Base-by-base conservation (phyloP, 352 stramenopile species). In the Plasmopara muralis region DNA sequence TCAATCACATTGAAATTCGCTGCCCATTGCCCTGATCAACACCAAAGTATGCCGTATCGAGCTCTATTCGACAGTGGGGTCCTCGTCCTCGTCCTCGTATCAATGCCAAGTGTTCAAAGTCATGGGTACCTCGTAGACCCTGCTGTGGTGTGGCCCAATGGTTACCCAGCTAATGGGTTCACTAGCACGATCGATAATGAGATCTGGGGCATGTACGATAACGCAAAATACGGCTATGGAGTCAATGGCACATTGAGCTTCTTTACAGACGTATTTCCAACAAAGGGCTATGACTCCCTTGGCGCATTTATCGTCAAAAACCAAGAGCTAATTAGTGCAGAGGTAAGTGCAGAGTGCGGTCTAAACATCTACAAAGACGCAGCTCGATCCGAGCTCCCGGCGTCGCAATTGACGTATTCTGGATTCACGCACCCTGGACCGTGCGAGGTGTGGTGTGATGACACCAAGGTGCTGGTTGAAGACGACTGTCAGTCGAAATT, bases 401-500 rank as follows among this genome's bases (percentile, higher is more conserved):
- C n/a, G n/a, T n/a, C n/a, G n/a, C n/a, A n/a, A n/a, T n/a, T n/a
- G n/a, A n/a, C n/a, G n/a, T n/a, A n/a, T n/a, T n/a, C n/a, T n/a
- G n/a, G n/a, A n/a, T n/a, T n/a, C n/a, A n/a, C n/a, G 33, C 77
- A 88, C 55, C 56, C 65, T 0, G 72, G 74, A 7, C 71, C 68
- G 25, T 88, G 77, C 40, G 74, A 88, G 40, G 59, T 75, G 37
- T 85, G 73, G 70, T 83, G 72, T 38, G 74, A 76, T 48, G 65
- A 79, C 49, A 74, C 53, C 53, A 77, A 77, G 43, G 51, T 88
- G 30, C 47, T 68, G 25, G 77, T 69, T 39, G 66, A 71, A 6
- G 47, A 70, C 34, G 56, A 88, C 51, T 88, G 77, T 59, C 55
- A 64, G 25, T 59, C 42, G 8, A 76, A 64, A 20, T 86, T 74